Conservation (phyloP, 805 yeast species). For the Blastobotrys attinorum region DNA sequence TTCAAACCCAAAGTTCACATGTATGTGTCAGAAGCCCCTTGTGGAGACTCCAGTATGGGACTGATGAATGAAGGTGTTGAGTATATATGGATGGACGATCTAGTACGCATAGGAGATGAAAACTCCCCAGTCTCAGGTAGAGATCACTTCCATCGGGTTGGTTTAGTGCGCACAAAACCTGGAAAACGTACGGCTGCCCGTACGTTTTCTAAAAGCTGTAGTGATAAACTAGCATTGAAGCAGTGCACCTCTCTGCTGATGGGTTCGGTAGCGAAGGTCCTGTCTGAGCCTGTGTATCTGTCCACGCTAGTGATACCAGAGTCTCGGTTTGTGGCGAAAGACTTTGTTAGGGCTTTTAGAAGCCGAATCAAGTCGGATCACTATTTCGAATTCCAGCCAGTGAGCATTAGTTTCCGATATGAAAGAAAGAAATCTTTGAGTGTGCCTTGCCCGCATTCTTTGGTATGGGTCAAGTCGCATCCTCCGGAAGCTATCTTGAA, state of each 20-base stretch:
- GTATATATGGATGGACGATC: slow-evolving; percentile 16
- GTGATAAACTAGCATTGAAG: slow-evolving; percentile 67
- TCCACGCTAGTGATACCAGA: slow-evolving; percentile 24
- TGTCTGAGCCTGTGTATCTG: slow-evolving; percentile 20
- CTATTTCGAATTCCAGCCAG: not conserved
- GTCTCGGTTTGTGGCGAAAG: slow-evolving; percentile 10
- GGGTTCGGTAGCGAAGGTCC: slow-evolving; percentile 21
- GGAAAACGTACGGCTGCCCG: slow-evolving; percentile 74
- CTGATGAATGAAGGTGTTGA: slow-evolving; percentile 22
- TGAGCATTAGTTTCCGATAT: not conserved
- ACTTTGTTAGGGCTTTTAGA: slow-evolving; percentile 28
- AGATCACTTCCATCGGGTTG: slow-evolving; percentile 44
- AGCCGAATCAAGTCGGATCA: slow-evolving; percentile 1
- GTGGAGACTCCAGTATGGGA: slow-evolving; percentile 83
- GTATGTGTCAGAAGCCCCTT: slow-evolving; percentile 70
- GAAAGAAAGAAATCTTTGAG: slow-evolving; percentile 3
- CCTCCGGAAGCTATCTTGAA: slow-evolving; percentile 16
- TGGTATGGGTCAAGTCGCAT: slow-evolving; percentile 5
- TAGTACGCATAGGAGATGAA: not conserved
- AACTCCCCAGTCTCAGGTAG: slow-evolving; percentile 49
- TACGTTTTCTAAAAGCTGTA: slow-evolving; percentile 76
- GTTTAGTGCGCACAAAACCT: slow-evolving; percentile 83
- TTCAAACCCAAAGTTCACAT: slow-evolving; percentile 40
- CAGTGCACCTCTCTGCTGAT: slow-evolving; percentile 38
- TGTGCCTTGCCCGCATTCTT: slow-evolving; percentile 12